A percentile compares a stretch with the other conserved stretches of the same genome.
Conservation (phyloP, 805 yeast genomes). For the Nakazawaea siamensis region DNA sequence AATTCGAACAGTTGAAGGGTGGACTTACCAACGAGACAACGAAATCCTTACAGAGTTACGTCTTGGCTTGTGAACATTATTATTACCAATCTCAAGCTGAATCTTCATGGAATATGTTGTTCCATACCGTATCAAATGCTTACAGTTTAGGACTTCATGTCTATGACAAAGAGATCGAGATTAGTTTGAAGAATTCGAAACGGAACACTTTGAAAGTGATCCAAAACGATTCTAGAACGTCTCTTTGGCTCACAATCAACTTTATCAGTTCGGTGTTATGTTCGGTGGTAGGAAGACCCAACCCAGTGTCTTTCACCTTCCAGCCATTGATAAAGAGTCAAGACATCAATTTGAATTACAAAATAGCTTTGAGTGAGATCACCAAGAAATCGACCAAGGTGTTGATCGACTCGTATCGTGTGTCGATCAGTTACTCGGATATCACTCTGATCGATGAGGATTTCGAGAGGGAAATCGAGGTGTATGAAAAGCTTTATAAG, state of each 20-base stretch:
- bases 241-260: constrained; percentile 43
- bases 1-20: constrained; percentile 35
- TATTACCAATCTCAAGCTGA: constrained; percentile 41
- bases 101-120: constrained; percentile 43
- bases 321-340: constrained; percentile 24
- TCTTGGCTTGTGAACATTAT: constrained; percentile 42
- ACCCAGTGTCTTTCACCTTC: constrained; percentile 37
- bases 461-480: constrained; percentile 33
- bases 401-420: constrained; percentile 43
- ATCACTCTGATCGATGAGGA: constrained; percentile 30
- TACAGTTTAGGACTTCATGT: constrained; percentile 47
- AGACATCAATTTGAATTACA: constrained; percentile 28
- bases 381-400: constrained; percentile 38
- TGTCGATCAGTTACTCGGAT: constrained; percentile 32
- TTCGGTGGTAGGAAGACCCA: constrained; percentile 45
- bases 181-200: constrained; percentile 18
- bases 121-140: constrained; percentile 39
- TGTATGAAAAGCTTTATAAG: constrained; percentile 25
- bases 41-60: constrained; percentile 39
- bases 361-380: constrained; percentile 42
- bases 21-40: constrained; percentile 39
- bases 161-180: constrained; percentile 23
- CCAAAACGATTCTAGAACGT: constrained; percentile 28
- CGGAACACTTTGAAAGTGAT: constrained; percentile 21
- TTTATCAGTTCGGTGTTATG: constrained; percentile 40